Evolutionary conservation across 2,329 filamentous ascomycete genomes (phyloP).

Genomic region (Aspergillus sp.): DNA sequence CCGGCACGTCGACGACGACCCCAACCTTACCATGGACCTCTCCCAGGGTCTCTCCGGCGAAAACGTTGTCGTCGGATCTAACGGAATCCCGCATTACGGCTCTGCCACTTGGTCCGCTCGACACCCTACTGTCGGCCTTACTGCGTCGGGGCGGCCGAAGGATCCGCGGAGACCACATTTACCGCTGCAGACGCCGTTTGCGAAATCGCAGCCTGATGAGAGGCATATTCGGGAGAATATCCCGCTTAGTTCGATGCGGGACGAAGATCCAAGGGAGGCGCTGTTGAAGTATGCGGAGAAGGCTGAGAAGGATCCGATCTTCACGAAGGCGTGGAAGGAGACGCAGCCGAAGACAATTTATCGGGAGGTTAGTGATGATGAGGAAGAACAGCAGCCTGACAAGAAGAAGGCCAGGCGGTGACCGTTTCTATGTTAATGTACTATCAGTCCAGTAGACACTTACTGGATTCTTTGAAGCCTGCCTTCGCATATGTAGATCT

Average conservation of each 20-base stretch:
- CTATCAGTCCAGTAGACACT: no score
- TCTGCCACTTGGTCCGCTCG: constrained; percentile 56
- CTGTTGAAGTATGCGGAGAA: constrained; percentile 91
- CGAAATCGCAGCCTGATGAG: constrained; percentile 82
- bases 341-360: constrained; percentile 92
- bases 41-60: constrained; percentile 76
- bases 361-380: constrained; percentile 80
- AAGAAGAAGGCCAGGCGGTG: constrained; percentile 49
- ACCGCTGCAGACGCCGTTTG: constrained; percentile 79
- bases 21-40: constrained; percentile 76
- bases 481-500: no score
- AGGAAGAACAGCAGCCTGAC: constrained; percentile 62
- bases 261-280: constrained; percentile 92
- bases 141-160: constrained; percentile 66
- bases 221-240: constrained; percentile 83
- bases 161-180: constrained; percentile 83
- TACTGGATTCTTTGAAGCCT: no score
- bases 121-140: constrained; percentile 66
- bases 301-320: constrained; percentile 85
- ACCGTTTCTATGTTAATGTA: no score
- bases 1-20: constrained; percentile 90
- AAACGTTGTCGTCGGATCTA: constrained; percentile 63
- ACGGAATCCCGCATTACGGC: constrained; percentile 67
- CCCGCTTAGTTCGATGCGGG: constrained; percentile 82
- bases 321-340: constrained; percentile 86